phyloP scores from a whole-genome alignment of 129 eudicot genomes.

The carrot (Daucus carota) region DH1_v3.0 NC_030389.2:9655001-9655500 shows the following conservation, averaged over 20 bases:
- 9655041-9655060: neutral
- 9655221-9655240: constrained; percentile 3
- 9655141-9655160: constrained; percentile 9
- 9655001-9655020: neutral
- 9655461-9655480: neutral
- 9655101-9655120: neutral
- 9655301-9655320: neutral
- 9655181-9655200: neutral
- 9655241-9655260: neutral
- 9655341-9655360: neutral
- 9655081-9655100: neutral
- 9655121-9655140: constrained; percentile 4
- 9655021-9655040: constrained; percentile 2
- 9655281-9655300: neutral
- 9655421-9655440: neutral
- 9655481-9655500: neutral
- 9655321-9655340: neutral
- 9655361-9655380: neutral
- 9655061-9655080: neutral
- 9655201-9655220: neutral
- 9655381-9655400: neutral
- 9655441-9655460: neutral
- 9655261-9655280: neutral
- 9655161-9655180: neutral
- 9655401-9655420: neutral